Evolutionary conservation across 1,284 basidiomycete species (phyloP).

Genomic region (Golubevia pallescens): DNA sequence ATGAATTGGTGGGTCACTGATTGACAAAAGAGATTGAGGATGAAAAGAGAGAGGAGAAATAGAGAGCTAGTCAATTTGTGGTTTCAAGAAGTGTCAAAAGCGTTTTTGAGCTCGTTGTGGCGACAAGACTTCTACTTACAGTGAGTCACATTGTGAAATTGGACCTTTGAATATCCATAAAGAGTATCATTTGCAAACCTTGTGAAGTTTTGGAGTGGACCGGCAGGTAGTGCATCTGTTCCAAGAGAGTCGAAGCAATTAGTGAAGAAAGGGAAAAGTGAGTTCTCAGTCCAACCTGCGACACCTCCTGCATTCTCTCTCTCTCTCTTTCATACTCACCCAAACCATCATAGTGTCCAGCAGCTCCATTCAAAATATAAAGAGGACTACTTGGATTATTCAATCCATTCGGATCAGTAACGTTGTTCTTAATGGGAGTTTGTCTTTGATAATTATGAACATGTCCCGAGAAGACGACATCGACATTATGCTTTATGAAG

Average conservation of each 20-base stretch:
- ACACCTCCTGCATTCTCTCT: slow-evolving; percentile 1
- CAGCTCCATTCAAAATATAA: slow-evolving; percentile 39
- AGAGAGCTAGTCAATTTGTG: no score
- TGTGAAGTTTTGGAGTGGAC: slow-evolving; percentile 13
- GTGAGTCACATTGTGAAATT: slow-evolving; percentile 32
- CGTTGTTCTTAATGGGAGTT: slow-evolving; percentile 49
- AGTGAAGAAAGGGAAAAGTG: slow-evolving; percentile 13
- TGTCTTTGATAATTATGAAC: slow-evolving; percentile 65
- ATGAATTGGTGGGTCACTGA: no score
- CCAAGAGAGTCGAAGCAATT: slow-evolving; percentile 21
- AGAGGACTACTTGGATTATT: slow-evolving; percentile 53
- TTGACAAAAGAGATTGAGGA: no score
- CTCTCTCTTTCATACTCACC: slow-evolving; percentile 8
- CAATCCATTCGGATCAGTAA: slow-evolving; percentile 39
- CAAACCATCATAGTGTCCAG: slow-evolving; percentile 37
- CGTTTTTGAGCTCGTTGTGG: no score
- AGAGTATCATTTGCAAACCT: slow-evolving; percentile 18
- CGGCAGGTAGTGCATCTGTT: background rate
- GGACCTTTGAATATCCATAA: slow-evolving; percentile 22
- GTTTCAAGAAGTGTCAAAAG: no score
- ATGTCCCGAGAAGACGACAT: slow-evolving; percentile 59
- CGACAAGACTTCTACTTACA: no score
- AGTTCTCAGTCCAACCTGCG: background rate
- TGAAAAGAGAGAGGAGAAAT: no score
- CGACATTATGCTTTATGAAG: slow-evolving; percentile 61